phyloP scores from a whole-genome alignment of 331 rosid species.

The Malus hybrid region DNA sequence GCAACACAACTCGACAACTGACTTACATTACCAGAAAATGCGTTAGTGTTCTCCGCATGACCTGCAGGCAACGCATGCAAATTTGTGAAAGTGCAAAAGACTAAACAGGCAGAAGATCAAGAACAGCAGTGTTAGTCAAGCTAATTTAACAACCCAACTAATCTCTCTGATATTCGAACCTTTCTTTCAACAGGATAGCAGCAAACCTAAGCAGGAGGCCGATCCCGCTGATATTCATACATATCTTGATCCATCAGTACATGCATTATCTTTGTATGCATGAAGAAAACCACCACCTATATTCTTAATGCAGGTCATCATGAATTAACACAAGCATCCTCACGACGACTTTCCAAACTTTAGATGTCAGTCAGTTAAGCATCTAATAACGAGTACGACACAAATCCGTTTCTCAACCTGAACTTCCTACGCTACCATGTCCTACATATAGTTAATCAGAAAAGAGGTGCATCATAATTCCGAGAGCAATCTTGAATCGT shows the following conservation, averaged over 20 bases:
- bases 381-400: background rate
- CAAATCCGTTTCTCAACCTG: background rate
- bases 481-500: background rate
- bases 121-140: constrained; percentile 24
- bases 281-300: background rate
- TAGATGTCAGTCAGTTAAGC: background rate
- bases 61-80: constrained; percentile 68
- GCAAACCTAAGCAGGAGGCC: background rate
- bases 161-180: constrained; percentile 17
- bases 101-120: constrained; percentile 29
- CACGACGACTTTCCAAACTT: background rate
- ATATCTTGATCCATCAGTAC: background rate
- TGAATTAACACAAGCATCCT: background rate
- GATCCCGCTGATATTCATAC: background rate
- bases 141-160: constrained; percentile 17
- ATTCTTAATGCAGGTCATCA: background rate
- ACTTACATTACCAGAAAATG: constrained; percentile 36
- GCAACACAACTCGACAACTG: constrained; percentile 14
- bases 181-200: constrained; percentile 3
- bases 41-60: constrained; percentile 38
- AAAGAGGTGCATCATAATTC: background rate
- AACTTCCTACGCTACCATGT: background rate
- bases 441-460: background rate
- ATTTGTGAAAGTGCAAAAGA: constrained; percentile 25
- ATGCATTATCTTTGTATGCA: background rate